Base-by-base conservation (phyloP, 1,284 basidiomycete genomes). In the Waitea zeae region DNA sequence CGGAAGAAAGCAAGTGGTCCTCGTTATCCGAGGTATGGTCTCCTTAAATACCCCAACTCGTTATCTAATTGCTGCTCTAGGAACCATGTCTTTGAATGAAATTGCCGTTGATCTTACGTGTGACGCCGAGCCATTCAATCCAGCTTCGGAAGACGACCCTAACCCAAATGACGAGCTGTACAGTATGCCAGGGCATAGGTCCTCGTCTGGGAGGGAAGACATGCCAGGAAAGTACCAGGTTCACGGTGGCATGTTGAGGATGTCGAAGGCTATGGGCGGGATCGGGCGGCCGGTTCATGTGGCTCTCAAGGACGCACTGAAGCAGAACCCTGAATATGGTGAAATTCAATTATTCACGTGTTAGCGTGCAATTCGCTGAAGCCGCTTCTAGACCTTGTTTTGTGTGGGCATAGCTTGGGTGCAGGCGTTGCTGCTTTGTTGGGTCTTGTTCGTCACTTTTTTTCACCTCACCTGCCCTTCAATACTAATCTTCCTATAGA, bases 341-440 rank as follows among this genome's bases (percentile, higher is more conserved):
- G n/a, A n/a, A n/a, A n/a, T n/a, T 79, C 39, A 43, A 56, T 50
- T 28, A 15, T 35, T 33, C 20, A 33, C 13, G 14, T 36, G 22
- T 32, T 29, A 7, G 7, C 5, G 31, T 14, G 17, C n/a, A 18
- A 19, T 17, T 17, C 34, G 31, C 43, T 82, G n/a, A n/a, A n/a
- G n/a, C n/a, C n/a, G n/a, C n/a, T n/a, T n/a, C n/a, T n/a, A n/a
- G 79, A 79, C 39, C 55, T 84, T 15, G 64, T 83, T 9, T 53
- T 84, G 30, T 80, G 75, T 42, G 89, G 89, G 1, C 89, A 93
- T 50, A 87, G 82, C 48, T 62, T 93, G 2, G 88, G 89, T 6
- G 87, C 87, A 4, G 88, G 84, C 0, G 81, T 90, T 1, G 80
- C 79, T 7, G 64, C 72, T 1, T 56, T 87, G 9, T 57, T 87